Percentiles rank a stretch among this genome's conserved stretches.
Evolutionary conservation across 805 yeast species (phyloP).

Genomic region (Priceomyces haplophilus): DNA sequence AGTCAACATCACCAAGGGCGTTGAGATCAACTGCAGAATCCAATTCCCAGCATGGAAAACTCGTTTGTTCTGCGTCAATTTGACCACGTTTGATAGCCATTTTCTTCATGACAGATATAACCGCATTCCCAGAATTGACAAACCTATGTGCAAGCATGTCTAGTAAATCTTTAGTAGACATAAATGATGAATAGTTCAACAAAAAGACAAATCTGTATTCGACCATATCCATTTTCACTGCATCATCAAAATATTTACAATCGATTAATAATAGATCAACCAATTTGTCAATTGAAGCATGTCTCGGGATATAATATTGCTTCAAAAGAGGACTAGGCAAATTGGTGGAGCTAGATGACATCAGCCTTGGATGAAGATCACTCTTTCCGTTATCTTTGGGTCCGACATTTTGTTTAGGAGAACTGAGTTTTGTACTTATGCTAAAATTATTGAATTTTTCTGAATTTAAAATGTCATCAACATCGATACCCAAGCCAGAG

Average conservation of each 20-base stretch:
- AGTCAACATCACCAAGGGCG: conserved; percentile 50
- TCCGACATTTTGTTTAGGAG: neutral
- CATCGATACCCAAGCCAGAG: conserved; percentile 43
- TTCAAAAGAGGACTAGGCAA: conserved; percentile 1
- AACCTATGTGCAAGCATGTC: conserved; percentile 41
- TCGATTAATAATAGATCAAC: conserved; percentile 75
- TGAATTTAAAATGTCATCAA: conserved; percentile 40
- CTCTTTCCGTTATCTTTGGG: conserved; percentile 3
- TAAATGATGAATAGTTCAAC: conserved; percentile 39
- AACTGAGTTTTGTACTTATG: conserved; percentile 8
- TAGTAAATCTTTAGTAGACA: conserved; percentile 37
- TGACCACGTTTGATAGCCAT: conserved; percentile 14
- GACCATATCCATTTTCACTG: conserved; percentile 32
- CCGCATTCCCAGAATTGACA: conserved; percentile 43
- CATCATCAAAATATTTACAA: conserved; percentile 54
- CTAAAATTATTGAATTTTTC: conserved; percentile 35
- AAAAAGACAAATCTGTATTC: conserved; percentile 43
- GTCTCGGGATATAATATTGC: conserved; percentile 31
- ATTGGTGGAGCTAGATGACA: conserved; percentile 16
- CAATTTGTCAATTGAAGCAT: conserved; percentile 69
- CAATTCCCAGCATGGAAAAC: conserved; percentile 61
- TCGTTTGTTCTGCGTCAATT: conserved; percentile 9
- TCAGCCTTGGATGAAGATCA: conserved; percentile 9
- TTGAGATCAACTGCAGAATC: conserved; percentile 37
- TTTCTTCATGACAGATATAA: conserved; percentile 41